Evolutionary conservation across 306 rosid genomes (phyloP), one percentile per base, ranked within the genome.

Genomic region (Betula pendula): DNA sequence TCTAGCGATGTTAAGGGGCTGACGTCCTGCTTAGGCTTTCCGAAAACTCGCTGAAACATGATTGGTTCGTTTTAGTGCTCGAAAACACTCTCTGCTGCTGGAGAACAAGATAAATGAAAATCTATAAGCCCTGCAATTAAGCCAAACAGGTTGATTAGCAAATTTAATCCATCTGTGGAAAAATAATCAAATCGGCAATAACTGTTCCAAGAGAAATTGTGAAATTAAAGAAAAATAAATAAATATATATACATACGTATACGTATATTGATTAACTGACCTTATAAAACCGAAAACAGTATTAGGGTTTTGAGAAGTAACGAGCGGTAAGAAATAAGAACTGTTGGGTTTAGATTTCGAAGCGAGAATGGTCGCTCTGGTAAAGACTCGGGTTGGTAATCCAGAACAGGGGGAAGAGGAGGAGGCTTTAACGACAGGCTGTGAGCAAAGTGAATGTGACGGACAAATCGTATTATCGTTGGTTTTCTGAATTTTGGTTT

Each of bases 1-100:
- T 95, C 99, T 73, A 95, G 79, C 52, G 99, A 85, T 75, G 83
- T 68, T 8, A 95, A 77, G 53, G 97, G 96, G 80, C 75, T 92
- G 81, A 87, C 35, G 60, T 95, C 99, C 78, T 84, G 89, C 81
- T 88, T 92, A 77, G 99, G 94, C 72, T 92, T 95, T 33, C 94
- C 99, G 74, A 95, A 95, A 47, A 95, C 66, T 31, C 93, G 86
- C 77, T 81, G 84, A 83, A 95, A 89, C 98, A 95, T 92, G 92
- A 68, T 87, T 75, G 88, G 75, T 81, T 75, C 22, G 48, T 66
- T 66, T 66, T 11, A 3, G 48, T 35, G 15, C 20, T 19, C 6
- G 16, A 17, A 38, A 66, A 66, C 48, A 38, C 70, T n/a, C 48
- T 62, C 43, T 9, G 15, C 5, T 35, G 14, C 44, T 42, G 14